Conservation (phyloP, 306 rosid species). For the Erythrophleum fordii region DNA sequence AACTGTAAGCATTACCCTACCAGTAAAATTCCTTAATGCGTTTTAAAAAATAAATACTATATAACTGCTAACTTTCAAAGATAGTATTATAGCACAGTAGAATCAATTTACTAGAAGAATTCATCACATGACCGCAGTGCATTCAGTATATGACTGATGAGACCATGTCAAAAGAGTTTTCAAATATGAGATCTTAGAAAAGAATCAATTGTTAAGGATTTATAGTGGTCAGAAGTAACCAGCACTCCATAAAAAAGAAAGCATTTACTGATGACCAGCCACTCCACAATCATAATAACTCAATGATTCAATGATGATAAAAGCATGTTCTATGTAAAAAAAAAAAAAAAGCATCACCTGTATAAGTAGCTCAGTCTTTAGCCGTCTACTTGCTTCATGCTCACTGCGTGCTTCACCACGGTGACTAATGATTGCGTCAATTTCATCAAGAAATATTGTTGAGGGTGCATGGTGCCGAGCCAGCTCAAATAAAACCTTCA, state of each 20-base stretch:
- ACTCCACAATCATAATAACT: conserved; percentile 9
- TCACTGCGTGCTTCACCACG: conserved; percentile 98
- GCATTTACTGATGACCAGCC: neutral
- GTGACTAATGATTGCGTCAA: conserved; percentile 95
- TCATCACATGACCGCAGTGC: neutral
- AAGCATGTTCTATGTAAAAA: conserved; percentile 27
- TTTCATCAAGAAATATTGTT: conserved; percentile 95
- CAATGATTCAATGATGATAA: conserved; percentile 8
- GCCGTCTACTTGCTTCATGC: conserved; percentile 97
- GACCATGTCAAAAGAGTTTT: neutral
- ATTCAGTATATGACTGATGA: neutral
- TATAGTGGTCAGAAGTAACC: neutral
- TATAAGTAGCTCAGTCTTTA: conserved; percentile 90
- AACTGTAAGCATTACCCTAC: neutral
- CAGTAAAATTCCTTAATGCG: neutral
- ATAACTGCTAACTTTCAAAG: neutral
- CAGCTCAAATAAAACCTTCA: conserved; percentile 89
- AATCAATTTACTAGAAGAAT: neutral
- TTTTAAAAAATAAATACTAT: neutral
- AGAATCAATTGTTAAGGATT: neutral
- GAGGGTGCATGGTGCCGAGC: conserved; percentile 99
- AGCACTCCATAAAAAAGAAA: neutral
- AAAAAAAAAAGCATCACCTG: conserved; percentile 76
- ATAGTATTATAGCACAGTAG: neutral
- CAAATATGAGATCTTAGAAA: neutral